Evolutionary conservation across 352 stramenopile genomes (phyloP), one percentile per base, ranked within the genome.

Genomic region (Phytophthora fragariaefolia): DNA sequence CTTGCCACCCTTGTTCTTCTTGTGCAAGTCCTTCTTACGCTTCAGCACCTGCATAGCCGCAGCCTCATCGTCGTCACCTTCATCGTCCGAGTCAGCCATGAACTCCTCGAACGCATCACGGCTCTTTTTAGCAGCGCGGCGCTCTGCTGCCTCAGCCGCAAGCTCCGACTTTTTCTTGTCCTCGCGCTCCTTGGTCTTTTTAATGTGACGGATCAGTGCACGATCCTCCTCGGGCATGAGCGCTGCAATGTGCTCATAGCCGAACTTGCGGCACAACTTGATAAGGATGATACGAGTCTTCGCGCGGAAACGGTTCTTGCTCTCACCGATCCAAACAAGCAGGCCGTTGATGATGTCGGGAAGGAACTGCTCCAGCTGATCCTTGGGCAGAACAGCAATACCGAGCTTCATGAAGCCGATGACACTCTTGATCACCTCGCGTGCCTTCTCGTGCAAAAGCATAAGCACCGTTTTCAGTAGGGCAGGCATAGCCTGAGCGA

Each of bases 211-310:
- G 58, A 99, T 96, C 27, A 99, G 67, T 28, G 93, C 87, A 23
- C 77, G 85, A 67, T 99, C 94, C 49, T 94, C 90, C 32, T 91
- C 80, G 0, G 96, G 94, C 50, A 98, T 88, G 1, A 98, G 75
- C 51, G 83, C 90, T 23, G 90, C 87, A 46, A 99, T 77, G 24
- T 89, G 76, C 8, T 98, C 94, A 79, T 97, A 98, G 28, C 94
- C 94, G 69, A 96, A 99, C 57, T 97, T 91, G 52, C 93, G 85
- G 51, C 96, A 97, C 26, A 99, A 79, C 64, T 98, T 98, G 69
- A 98, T 98, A 2, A 99, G 79, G 65, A 99, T 98, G 63, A 98
- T 98, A 32, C 97, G 85, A 42, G 85, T 98, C 79, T 98, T 99
- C 48, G 90, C 87, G 23, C 96, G 87, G 77, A 98, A 98, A n/a